Percentiles rank a stretch among this genome's conserved stretches.
Evolutionary conservation across 768 basidiomycete genomes (phyloP).

Genomic region (Lenzites betulinus): DNA sequence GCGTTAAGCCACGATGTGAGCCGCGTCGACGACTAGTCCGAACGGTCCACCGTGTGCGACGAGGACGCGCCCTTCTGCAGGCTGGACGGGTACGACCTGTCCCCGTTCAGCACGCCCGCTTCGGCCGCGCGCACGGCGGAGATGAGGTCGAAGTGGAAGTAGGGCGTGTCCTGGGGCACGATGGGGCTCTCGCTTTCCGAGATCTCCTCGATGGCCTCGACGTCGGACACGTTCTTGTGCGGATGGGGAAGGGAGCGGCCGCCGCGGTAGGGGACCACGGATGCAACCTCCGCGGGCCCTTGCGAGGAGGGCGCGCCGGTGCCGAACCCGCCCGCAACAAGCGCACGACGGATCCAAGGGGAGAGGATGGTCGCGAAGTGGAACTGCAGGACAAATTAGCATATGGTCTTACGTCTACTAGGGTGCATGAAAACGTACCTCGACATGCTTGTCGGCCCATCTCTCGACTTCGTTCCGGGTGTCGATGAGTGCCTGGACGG

Average conservation of each 20-base stretch:
- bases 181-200: slow-evolving; percentile 35
- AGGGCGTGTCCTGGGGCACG: slow-evolving; percentile 62
- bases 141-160: slow-evolving; percentile 89
- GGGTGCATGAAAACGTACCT: slow-evolving; percentile 44
- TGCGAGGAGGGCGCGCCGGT: slow-evolving; percentile 50
- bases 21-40: no score
- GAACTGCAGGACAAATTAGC: slow-evolving; percentile 53
- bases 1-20: no score
- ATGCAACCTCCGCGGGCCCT: slow-evolving; percentile 64
- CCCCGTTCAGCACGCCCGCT: slow-evolving; percentile 8
- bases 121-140: slow-evolving; percentile 75
- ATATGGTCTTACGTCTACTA: not conserved
- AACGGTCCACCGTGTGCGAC: not conserved
- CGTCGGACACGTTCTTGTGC: not conserved
- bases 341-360: slow-evolving; percentile 90
- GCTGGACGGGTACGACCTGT: slow-evolving; percentile 14
- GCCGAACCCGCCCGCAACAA: slow-evolving; percentile 91
- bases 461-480: slow-evolving; percentile 84
- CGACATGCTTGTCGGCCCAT: slow-evolving; percentile 77
- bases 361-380: slow-evolving; percentile 93
- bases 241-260: slow-evolving; percentile 33
- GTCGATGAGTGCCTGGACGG: slow-evolving; percentile 89
- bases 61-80: not conserved
- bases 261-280: slow-evolving; percentile 67
- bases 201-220: slow-evolving; percentile 13